Percentiles rank a stretch among this genome's conserved stretches.
Conservation (phyloP, 768 basidiomycete genomes). For the Floccularia luteovirens region DNA sequence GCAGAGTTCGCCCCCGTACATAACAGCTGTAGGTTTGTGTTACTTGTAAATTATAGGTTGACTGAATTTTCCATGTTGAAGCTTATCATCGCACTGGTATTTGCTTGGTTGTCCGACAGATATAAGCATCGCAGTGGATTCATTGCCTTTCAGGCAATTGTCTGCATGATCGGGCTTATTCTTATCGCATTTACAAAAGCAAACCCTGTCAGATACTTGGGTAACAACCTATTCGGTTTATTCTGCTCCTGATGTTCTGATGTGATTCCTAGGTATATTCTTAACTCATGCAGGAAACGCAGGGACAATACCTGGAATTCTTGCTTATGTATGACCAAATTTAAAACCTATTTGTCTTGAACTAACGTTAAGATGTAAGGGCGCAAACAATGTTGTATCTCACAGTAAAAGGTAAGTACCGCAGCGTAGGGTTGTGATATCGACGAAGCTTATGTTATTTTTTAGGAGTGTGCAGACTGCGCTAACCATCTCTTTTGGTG, state of each 20-base stretch:
- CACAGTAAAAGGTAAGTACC: conserved; percentile 31
- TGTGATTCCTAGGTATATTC: conserved; percentile 39
- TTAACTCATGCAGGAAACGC: conserved; percentile 34
- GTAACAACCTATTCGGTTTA: conserved; percentile 12
- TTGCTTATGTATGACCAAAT: conserved; percentile 34
- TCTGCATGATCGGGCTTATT: conserved; percentile 29
- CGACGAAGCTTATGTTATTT: background rate
- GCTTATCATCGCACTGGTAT: conserved; percentile 31
- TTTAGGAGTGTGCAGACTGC: conserved; percentile 27
- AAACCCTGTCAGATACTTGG: conserved; percentile 32
- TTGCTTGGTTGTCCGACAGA: conserved; percentile 38
- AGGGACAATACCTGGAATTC: conserved; percentile 33
- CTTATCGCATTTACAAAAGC: conserved; percentile 28
- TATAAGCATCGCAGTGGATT: conserved; percentile 33
- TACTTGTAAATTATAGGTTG: background rate
- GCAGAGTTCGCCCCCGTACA: conserved; percentile 39
- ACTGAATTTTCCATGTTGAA: conserved; percentile 5
- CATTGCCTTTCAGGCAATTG: conserved; percentile 27
- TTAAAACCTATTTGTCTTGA: background rate
- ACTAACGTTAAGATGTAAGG: conserved; percentile 11
- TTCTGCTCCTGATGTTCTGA: background rate
- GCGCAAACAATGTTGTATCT: conserved; percentile 39
- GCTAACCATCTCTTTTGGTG: conserved; percentile 32
- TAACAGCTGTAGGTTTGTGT: conserved; percentile 25
- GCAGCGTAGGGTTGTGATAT: background rate